Evolutionary conservation across 2,329 filamentous ascomycete species (phyloP).

Genomic region (Aureobasidium sp.): DNA sequence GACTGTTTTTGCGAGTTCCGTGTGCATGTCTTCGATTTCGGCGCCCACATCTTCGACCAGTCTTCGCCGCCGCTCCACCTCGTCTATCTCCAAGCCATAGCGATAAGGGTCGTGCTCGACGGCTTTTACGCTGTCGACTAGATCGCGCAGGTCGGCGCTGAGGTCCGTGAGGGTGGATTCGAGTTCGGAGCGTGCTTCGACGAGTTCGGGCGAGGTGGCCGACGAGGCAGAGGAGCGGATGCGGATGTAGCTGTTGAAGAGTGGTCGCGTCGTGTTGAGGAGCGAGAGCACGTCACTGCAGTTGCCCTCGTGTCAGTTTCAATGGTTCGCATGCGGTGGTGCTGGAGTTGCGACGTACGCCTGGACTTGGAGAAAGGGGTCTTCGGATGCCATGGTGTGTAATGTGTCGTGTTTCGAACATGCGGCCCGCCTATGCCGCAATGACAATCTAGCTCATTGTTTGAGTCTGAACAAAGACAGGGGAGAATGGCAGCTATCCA

Average conservation of each 20-base stretch:
- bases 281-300: slow-evolving; percentile 78
- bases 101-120: slow-evolving; percentile 80
- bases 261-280: slow-evolving; percentile 68
- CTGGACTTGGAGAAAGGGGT: slow-evolving; percentile 44
- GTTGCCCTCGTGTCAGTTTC: background rate
- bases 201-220: slow-evolving; percentile 59
- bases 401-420: background rate
- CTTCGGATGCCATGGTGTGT: slow-evolving; percentile 25
- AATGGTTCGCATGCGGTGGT: background rate
- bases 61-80: slow-evolving; percentile 69
- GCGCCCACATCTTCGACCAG: slow-evolving; percentile 82
- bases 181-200: slow-evolving; percentile 63
- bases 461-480: background rate
- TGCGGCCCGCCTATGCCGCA: slow-evolving; percentile 12
- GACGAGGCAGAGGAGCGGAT: slow-evolving; percentile 78
- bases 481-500: background rate
- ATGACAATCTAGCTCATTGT: slow-evolving; percentile 12
- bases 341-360: slow-evolving; percentile 24
- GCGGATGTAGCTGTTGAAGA: slow-evolving; percentile 90
- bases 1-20: slow-evolving; percentile 61
- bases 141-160: slow-evolving; percentile 77
- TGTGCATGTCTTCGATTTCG: slow-evolving; percentile 82
- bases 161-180: slow-evolving; percentile 65
- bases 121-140: slow-evolving; percentile 76
- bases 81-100: slow-evolving; percentile 75